These are phyloP conservation scores for Coprinopsis cinerea DNA, from an alignment of 768 basidiomycete genomes.

Conservation along the genomic window DNA sequence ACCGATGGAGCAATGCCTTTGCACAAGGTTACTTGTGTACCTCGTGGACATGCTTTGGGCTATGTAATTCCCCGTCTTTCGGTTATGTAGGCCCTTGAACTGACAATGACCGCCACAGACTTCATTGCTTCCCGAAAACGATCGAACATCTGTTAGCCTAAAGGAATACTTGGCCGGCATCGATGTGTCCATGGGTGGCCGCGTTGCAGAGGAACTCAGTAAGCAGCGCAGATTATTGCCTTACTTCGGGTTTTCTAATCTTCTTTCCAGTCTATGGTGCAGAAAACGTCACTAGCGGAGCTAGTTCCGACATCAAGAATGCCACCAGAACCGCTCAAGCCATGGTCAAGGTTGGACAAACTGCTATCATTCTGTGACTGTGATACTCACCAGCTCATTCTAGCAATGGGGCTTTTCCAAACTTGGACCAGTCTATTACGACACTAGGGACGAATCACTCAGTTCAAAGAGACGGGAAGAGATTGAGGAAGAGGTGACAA, in stretches of 20 bases:
- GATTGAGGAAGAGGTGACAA: slow-evolving; percentile 84
- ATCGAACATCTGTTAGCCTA: slow-evolving; percentile 63
- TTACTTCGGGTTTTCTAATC: slow-evolving; percentile 7
- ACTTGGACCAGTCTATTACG: slow-evolving; percentile 81
- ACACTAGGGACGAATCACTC: slow-evolving; percentile 61
- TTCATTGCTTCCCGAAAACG: slow-evolving; percentile 70
- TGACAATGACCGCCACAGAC: slow-evolving; percentile 43
- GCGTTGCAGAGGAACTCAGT: slow-evolving; percentile 92
- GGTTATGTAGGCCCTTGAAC: slow-evolving; percentile 10
- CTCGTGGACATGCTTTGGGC: slow-evolving; percentile 91
- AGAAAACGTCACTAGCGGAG: slow-evolving; percentile 88
- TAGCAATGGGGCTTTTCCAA: slow-evolving; percentile 80
- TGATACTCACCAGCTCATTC: slow-evolving; percentile 5
- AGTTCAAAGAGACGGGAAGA: slow-evolving; percentile 73
- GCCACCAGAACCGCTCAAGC: slow-evolving; percentile 75
- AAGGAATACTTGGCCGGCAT: slow-evolving; percentile 78
- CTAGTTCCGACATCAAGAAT: slow-evolving; percentile 76
- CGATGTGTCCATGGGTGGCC: slow-evolving; percentile 91
- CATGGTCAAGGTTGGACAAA: slow-evolving; percentile 78
- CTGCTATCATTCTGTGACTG: slow-evolving; percentile 7
- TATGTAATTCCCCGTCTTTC: slow-evolving; percentile 45
- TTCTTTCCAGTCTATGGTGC: slow-evolving; percentile 66
- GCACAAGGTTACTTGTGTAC: slow-evolving; percentile 97
- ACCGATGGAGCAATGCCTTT: slow-evolving; percentile 95
- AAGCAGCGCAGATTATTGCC: slow-evolving; percentile 24